Percentiles rank a stretch among this genome's conserved stretches.
Conservation (phyloP, 2,329 filamentous ascomycete genomes). For the Lasiodiplodia gonubiensis region DNA sequence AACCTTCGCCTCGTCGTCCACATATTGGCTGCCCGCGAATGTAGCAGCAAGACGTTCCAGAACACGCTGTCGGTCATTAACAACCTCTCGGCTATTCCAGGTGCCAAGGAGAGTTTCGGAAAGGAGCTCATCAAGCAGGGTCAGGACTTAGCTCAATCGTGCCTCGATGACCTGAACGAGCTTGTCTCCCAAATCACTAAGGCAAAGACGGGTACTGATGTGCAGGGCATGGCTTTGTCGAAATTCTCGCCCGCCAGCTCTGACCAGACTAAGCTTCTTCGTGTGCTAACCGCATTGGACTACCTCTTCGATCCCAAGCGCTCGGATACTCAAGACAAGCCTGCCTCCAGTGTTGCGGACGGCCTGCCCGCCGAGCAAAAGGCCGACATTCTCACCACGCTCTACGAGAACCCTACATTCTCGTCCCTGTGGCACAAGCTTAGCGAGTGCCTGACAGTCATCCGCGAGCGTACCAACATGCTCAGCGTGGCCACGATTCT, state of each 20-base stretch:
- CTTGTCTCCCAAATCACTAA: slow-evolving; percentile 85
- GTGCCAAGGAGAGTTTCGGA: slow-evolving; percentile 89
- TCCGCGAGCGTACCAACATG: slow-evolving; percentile 91
- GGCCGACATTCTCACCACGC: slow-evolving; percentile 80
- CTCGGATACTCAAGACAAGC: slow-evolving; percentile 60
- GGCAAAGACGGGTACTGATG: slow-evolving; percentile 87
- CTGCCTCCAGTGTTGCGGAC: slow-evolving; percentile 50
- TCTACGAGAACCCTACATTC: slow-evolving; percentile 92
- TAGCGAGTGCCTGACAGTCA: slow-evolving; percentile 84
- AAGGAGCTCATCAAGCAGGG: slow-evolving; percentile 89
- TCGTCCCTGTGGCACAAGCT: slow-evolving; percentile 90
- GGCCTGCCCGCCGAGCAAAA: slow-evolving; percentile 68
- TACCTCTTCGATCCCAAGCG: slow-evolving; percentile 89
- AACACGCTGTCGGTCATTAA: slow-evolving; percentile 99
- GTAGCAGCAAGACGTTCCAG: slow-evolving; percentile 96
- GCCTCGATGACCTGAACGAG: slow-evolving; percentile 82
- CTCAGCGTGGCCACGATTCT: slow-evolving; percentile 96
- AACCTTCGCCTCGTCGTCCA: slow-evolving; percentile 95
- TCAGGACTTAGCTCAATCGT: slow-evolving; percentile 80
- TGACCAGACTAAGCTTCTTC: slow-evolving; percentile 93
- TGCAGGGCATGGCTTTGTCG: slow-evolving; percentile 89
- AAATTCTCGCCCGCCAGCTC: slow-evolving; percentile 97
- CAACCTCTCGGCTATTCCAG: slow-evolving; percentile 91
- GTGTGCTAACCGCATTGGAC: slow-evolving; percentile 90
- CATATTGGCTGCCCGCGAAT: slow-evolving; percentile 94